Percentiles rank a stretch among this genome's conserved stretches.
Conservation (phyloP, 2,329 filamentous ascomycete species). For the Coniochaeta sp. region DNA sequence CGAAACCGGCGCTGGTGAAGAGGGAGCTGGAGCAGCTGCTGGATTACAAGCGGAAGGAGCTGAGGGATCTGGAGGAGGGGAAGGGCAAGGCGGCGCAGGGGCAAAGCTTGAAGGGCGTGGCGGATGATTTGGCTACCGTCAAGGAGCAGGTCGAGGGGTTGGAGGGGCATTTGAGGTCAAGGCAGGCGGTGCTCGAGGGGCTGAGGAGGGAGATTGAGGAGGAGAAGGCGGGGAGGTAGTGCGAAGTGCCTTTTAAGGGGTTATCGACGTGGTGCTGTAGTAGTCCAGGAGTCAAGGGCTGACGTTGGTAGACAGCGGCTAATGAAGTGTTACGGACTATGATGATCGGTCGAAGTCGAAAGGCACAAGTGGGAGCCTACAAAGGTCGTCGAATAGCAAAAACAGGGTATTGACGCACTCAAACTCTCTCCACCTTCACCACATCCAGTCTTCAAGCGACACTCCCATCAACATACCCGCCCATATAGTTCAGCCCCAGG, state of each 20-base stretch:
- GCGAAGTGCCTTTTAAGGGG: no score
- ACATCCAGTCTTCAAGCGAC: constrained; percentile 23
- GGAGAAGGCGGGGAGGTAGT: constrained; percentile 62
- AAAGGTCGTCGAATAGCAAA: no score
- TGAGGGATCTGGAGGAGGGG: constrained; percentile 68
- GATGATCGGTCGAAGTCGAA: no score
- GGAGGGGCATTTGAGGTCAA: constrained; percentile 70
- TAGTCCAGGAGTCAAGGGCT: no score
- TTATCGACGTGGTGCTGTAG: no score
- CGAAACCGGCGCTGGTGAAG: constrained; percentile 87
- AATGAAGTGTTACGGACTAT: no score
- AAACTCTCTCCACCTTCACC: neutral
- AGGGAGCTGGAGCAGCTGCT: constrained; percentile 88
- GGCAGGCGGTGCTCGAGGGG: constrained; percentile 70
- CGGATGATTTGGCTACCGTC: constrained; percentile 84
- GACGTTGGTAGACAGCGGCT: no score
- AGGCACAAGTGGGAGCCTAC: no score
- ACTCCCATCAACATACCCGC: constrained; percentile 40
- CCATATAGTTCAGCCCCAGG: constrained; percentile 35
- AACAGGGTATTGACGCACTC: neutral
- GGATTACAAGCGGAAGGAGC: constrained; percentile 83
- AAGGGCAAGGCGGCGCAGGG: constrained; percentile 62
- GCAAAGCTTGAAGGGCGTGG: constrained; percentile 66
- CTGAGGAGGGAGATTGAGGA: constrained; percentile 79
- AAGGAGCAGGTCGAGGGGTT: constrained; percentile 89